These are phyloP conservation scores for Phaeotremella skinneri DNA, from an alignment of 768 basidiomycete species.

Conservation along the genomic window DNA sequence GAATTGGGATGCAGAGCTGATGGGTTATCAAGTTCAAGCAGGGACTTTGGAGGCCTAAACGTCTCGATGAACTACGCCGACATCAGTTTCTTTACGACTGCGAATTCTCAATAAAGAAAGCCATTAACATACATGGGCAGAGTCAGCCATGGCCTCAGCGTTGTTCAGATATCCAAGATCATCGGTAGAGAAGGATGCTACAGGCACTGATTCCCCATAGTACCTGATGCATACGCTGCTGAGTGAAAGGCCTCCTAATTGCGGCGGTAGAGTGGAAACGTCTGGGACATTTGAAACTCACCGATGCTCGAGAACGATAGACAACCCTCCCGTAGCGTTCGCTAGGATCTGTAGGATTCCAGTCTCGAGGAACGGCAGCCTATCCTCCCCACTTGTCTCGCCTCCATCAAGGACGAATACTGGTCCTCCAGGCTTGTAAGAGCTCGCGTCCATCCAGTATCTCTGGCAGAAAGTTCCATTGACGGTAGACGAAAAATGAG, in stretches of 20 bases:
- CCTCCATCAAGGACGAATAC: conserved; percentile 91
- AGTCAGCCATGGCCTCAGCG: conserved; percentile 83
- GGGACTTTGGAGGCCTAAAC: conserved; percentile 61
- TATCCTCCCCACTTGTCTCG: conserved; percentile 79
- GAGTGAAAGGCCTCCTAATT: neutral
- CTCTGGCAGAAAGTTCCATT: conserved; percentile 74
- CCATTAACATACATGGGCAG: conserved; percentile 59
- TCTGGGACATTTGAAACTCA: conserved; percentile 40
- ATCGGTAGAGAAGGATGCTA: conserved; percentile 74
- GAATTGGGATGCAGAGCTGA: conserved; percentile 63
- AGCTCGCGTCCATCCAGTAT: conserved; percentile 85
- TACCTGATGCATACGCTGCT: conserved; percentile 45
- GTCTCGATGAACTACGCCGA: conserved; percentile 67
- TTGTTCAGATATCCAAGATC: conserved; percentile 85
- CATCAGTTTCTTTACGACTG: conserved; percentile 10
- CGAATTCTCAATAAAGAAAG: neutral
- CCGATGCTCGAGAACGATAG: conserved; percentile 87
- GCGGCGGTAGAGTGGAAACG: neutral
- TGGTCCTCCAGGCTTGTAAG: conserved; percentile 73
- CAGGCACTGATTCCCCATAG: conserved; percentile 78
- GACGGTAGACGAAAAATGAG: conserved; percentile 65
- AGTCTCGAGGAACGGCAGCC: conserved; percentile 63
- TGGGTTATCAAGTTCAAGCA: conserved; percentile 37
- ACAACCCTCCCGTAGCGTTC: conserved; percentile 79
- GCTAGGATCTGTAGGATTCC: conserved; percentile 85